Conservation (phyloP, 2,329 filamentous ascomycete genomes). For the Diaporthe citriasiana region DNA sequence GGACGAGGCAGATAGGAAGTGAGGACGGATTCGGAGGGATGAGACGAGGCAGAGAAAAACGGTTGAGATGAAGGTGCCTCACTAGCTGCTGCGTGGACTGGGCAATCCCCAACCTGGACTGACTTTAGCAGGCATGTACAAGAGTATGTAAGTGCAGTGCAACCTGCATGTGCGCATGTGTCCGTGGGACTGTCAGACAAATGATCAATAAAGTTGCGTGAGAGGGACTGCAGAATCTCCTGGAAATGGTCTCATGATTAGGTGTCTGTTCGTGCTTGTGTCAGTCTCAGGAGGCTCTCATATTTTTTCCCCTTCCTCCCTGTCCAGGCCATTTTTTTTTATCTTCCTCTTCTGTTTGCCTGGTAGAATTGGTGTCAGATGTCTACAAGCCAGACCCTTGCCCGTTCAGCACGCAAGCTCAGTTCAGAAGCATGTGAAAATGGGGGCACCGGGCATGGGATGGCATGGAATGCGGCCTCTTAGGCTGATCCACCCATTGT, state of each 20-base stretch:
- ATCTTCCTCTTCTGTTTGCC: neutral
- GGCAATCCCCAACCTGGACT: conserved; percentile 14
- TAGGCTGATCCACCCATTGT: neutral
- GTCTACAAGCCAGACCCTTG: conserved; percentile 30
- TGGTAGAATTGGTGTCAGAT: conserved; percentile 22
- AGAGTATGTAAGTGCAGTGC: conserved; percentile 15
- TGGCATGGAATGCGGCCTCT: conserved; percentile 28
- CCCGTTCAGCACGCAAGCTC: neutral
- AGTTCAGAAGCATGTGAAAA: conserved; percentile 32
- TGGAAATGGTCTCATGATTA: conserved; percentile 19
- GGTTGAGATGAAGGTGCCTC: conserved; percentile 29
- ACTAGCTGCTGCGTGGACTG: conserved; percentile 18
- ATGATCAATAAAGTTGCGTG: conserved; percentile 10
- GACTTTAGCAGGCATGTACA: conserved; percentile 6
- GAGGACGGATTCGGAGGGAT: conserved; percentile 20
- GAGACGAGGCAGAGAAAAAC: conserved; percentile 15
- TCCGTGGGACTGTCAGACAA: conserved; percentile 8
- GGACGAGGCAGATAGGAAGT: neutral
- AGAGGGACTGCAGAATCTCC: neutral
- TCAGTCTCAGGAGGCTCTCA: neutral
- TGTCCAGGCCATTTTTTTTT: conserved; percentile 13
- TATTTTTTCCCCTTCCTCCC: neutral
- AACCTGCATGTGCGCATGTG: neutral
- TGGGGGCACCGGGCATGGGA: conserved; percentile 4
- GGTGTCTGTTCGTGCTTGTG: neutral